Base-by-base conservation (phyloP, 257 asterid species). In the Nicotiana benthamiana region DNA sequence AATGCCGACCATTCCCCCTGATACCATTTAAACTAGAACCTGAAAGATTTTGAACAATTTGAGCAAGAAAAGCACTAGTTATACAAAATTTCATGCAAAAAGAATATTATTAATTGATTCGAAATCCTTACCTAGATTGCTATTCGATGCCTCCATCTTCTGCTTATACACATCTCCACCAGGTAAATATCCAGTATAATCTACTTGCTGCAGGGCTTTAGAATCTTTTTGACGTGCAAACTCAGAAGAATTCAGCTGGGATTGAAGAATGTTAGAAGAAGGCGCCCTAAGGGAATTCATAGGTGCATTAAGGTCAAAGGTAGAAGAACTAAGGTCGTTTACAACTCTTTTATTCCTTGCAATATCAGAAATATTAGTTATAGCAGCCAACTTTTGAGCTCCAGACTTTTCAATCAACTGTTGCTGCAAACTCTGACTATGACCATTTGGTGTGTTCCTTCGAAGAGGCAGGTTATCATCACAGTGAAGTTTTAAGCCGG, bases 241-340 rank as follows among this genome's bases (percentile, higher is more conserved):
- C 30, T 85, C 89, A 26, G 90, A 79, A 82, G 85, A 83, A 83
- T 67, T 87, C 36, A 84, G 82, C 52, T 80, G 87, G 67, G 92
- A 82, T 56, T 84, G 95, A 70, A 90, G 95, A 84, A 86, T 90
- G 78, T 84, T 80, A 40, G 90, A 83, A 60, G 97, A 91, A 67
- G 92, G 75, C 85, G 91, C 86, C 81, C 94, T 85, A 2, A 90
- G 91, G 81, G 86, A 83, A 77, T 87, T 85, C 57, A 75, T 74
- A 81, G 79, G 85, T 79, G 88, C 89, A 26, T 89, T 86, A 24
- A 80, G 66, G 48, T 64, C 82, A 17, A 83, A 80, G 48, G 85
- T 86, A 52, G 84, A 80, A 63, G 63, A 24, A 76, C 79, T 67
- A 40, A 75, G 74, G 79, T 60, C 83, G 43, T 86, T 81, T 6